These are phyloP conservation scores for Picochlorum sp. DNA, from an alignment of 139 green algal species.

Conservation along the genomic window DNA sequence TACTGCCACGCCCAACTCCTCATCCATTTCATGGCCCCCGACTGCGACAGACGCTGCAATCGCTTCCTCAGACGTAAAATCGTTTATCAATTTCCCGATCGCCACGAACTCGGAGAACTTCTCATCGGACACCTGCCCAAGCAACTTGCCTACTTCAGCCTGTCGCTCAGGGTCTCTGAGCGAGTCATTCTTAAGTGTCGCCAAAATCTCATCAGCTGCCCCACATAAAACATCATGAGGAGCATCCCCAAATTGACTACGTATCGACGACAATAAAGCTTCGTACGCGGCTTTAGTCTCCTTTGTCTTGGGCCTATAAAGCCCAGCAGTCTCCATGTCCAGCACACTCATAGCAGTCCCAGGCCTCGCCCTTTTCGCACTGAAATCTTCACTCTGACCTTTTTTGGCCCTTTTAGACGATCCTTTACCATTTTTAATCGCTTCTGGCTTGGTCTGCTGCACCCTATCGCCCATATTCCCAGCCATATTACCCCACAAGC, in stretches of 20 bases:
- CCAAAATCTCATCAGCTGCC: slow-evolving; percentile 93
- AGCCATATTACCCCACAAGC: slow-evolving; percentile 69
- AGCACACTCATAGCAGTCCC: slow-evolving; percentile 50
- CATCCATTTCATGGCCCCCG: slow-evolving; percentile 53
- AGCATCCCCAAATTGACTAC: slow-evolving; percentile 86
- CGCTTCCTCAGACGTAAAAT: slow-evolving; percentile 59
- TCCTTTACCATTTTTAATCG: slow-evolving; percentile 49
- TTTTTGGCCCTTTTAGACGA: slow-evolving; percentile 50
- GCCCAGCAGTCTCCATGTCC: slow-evolving; percentile 62
- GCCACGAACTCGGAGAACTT: slow-evolving; percentile 80
- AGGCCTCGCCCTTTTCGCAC: slow-evolving; percentile 2
- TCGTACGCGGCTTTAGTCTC: slow-evolving; percentile 94
- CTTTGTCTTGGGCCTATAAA: slow-evolving; percentile 65
- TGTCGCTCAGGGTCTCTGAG: slow-evolving; percentile 66
- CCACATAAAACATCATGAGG: slow-evolving; percentile 80
- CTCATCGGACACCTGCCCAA: slow-evolving; percentile 61
- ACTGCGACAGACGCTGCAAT: slow-evolving; percentile 6
- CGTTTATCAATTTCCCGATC: slow-evolving; percentile 84
- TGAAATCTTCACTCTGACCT: slow-evolving; percentile 35
- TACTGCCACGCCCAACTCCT: slow-evolving; percentile 89
- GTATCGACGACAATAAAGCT: slow-evolving; percentile 73
- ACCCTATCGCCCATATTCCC: slow-evolving; percentile 89
- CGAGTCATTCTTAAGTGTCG: slow-evolving; percentile 77
- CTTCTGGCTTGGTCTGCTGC: slow-evolving; percentile 45
- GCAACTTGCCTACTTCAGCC: slow-evolving; percentile 57